Base-by-base conservation (phyloP, 495 filamentous ascomycete genomes). In the Tetracladium setigerum region DNA sequence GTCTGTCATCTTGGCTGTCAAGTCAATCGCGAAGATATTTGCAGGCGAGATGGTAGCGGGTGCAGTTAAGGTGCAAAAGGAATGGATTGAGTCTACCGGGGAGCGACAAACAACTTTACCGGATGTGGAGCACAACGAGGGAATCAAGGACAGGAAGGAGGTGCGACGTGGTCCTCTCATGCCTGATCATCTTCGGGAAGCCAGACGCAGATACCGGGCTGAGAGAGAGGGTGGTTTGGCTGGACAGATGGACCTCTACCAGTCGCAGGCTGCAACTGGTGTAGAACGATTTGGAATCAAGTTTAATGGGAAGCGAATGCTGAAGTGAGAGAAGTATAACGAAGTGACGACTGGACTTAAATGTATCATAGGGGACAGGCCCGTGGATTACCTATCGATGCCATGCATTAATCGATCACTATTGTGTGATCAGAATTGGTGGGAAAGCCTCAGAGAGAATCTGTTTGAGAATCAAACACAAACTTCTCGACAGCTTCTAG, bases 131-230 rank as follows among this genome's bases (percentile, higher is more conserved):
- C 52, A 46, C 8, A 57, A 49, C 33, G 63, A 62, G 30, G 15
- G 54, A 14, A 61, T 12, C 5, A 50, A 59, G 30, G 48, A 78
- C 53, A 45, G 58, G 32, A 57, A 54, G 14, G 56, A 64, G 18
- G 57, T 53, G n/a, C 61, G 66, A 40, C 74, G 80, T 13, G 87
- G 84, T 0, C 87, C 88, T 12, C 61, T 95, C 36, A 74, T 86
- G 19, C 88, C 89, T 0, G 81, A 89, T 46, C 89, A 95, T 68
- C 65, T 95, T 31, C 72, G 87, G 17, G 86, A 95, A 62, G 87
- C 87, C 10, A 65, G 84, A 19, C 72, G 87, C 44, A 74, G 89
- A 44, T 83, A 84, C 54, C 84, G 83, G 62, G 65, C 71, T 12
- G 70, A 78, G 41, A 73, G 78, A 4, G 87, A 86, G 18, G 81